These are phyloP conservation scores for Oenanthe javanica DNA, from an alignment of 140 eudicot genomes.

Conservation along the genomic window DNA sequence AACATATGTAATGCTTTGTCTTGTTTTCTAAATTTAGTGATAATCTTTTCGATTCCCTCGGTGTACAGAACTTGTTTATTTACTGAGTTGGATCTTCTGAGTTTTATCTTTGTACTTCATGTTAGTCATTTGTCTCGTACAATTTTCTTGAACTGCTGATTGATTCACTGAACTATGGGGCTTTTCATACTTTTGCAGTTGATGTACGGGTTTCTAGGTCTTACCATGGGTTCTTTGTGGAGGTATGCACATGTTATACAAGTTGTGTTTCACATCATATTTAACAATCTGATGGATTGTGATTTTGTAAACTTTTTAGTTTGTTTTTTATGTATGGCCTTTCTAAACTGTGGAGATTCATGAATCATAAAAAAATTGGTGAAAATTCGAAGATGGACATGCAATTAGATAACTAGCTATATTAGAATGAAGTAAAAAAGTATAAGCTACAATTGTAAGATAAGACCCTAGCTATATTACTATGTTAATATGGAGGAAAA, in stretches of 20 bases:
- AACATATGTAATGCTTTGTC: background rate
- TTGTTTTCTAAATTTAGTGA: background rate
- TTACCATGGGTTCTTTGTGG: slow-evolving; percentile 88
- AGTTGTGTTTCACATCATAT: background rate
- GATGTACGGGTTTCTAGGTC: slow-evolving; percentile 82
- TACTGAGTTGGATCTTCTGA: background rate
- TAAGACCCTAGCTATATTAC: background rate
- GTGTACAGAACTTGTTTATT: background rate
- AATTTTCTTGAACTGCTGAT: background rate
- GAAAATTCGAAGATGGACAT: background rate
- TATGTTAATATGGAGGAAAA: background rate
- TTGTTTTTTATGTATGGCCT: background rate
- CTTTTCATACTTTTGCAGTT: slow-evolving; percentile 36
- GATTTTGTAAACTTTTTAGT: background rate
- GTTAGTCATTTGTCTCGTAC: background rate
- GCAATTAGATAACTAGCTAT: background rate
- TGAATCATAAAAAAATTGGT: background rate
- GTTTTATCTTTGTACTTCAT: background rate
- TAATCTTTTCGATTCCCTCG: background rate
- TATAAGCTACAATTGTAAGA: background rate
- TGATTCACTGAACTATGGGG: background rate
- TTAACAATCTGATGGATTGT: background rate
- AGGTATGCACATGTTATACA: slow-evolving; percentile 33
- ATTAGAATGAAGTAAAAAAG: background rate
- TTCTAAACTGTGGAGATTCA: background rate